Conservation (phyloP, 2,329 filamentous ascomycete species). For the Arthrobotrys sphaeroides region DNA sequence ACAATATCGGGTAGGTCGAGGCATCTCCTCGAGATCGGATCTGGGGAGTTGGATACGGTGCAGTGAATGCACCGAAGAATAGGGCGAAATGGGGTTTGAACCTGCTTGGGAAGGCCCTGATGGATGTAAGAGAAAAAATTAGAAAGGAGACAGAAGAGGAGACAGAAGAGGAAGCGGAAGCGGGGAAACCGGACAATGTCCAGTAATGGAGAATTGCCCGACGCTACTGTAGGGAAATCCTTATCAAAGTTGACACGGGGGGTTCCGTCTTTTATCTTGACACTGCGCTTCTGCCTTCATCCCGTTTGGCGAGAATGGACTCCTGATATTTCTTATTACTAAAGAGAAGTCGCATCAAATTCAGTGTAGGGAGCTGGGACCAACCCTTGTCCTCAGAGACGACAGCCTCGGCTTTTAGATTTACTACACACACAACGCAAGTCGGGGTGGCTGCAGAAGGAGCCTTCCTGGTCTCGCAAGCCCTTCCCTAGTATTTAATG, state of each 20-base stretch:
- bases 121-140: constrained; percentile 68
- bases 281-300: not conserved
- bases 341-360: not conserved
- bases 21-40: constrained; percentile 70
- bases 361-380: not conserved
- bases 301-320: not conserved
- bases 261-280: too few relatives aligned
- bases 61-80: constrained; percentile 59
- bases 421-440: too few relatives aligned
- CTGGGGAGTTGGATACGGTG: constrained; percentile 73
- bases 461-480: too few relatives aligned
- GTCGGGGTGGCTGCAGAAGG: too few relatives aligned
- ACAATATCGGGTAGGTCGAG: constrained; percentile 63
- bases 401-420: too few relatives aligned
- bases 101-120: constrained; percentile 71
- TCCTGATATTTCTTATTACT: not conserved
- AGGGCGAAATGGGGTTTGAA: constrained; percentile 72
- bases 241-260: too few relatives aligned
- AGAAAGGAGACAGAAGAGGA: constrained; percentile 61
- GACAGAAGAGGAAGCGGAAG: not conserved
- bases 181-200: not conserved
- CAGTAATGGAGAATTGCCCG: constrained; percentile 1
- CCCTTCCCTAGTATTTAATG: too few relatives aligned
- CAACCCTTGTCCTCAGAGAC: too few relatives aligned
- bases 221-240: not conserved